phyloP scores from a whole-genome alignment of 495 filamentous ascomycete genomes.

The Neurospora hispaniola region DNA sequence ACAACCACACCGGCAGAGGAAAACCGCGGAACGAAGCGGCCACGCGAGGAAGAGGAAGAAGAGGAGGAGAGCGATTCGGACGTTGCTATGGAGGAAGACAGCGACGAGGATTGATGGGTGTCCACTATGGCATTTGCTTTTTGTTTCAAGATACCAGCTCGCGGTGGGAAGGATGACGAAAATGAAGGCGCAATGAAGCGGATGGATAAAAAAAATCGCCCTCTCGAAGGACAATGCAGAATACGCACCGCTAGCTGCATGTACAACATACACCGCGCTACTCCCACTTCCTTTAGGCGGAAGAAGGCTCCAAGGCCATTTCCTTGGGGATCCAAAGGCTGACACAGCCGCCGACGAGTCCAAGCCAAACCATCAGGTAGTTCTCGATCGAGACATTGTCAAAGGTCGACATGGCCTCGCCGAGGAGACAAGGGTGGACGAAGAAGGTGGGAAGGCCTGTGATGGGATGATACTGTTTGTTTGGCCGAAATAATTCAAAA shows the following conservation, averaged over 20 bases:
- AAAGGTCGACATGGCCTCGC: slow-evolving; percentile 56
- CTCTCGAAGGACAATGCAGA: background rate
- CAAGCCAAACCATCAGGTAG: slow-evolving; percentile 75
- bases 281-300: background rate
- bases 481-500: slow-evolving; percentile 16
- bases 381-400: slow-evolving; percentile 41
- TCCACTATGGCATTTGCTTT: background rate
- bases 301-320: slow-evolving; percentile 29
- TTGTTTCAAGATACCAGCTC: background rate
- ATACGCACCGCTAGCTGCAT: background rate
- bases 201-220: background rate
- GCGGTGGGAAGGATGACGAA: background rate
- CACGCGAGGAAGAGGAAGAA: slow-evolving; percentile 53
- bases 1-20: slow-evolving; percentile 34
- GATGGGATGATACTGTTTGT: slow-evolving; percentile 62
- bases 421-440: slow-evolving; percentile 79
- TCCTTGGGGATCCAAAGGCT: slow-evolving; percentile 58
- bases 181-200: background rate
- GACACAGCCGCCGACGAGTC: slow-evolving; percentile 61
- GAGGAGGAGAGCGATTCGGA: slow-evolving; percentile 49
- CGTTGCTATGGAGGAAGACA: slow-evolving; percentile 65
- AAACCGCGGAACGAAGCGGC: slow-evolving; percentile 50
- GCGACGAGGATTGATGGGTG: slow-evolving; percentile 41
- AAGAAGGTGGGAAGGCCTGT: slow-evolving; percentile 66
- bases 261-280: background rate